These are phyloP conservation scores for Afroboletus lepidellus DNA, from an alignment of 1,284 basidiomycete genomes.

Conservation along the genomic window DNA sequence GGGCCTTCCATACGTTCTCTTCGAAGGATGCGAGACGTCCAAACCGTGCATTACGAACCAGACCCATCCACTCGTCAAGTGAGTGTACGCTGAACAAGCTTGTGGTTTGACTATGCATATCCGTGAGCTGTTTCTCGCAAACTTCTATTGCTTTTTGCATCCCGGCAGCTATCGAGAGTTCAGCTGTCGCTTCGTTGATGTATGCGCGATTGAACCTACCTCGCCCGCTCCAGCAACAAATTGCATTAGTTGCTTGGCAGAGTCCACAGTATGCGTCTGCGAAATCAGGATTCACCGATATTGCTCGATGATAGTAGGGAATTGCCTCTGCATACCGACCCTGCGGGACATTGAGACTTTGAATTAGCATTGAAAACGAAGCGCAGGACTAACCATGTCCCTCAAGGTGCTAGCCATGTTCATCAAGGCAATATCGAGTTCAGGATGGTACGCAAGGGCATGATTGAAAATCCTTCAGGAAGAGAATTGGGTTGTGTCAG, in stretches of 20 bases:
- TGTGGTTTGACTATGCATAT: constrained; percentile 40
- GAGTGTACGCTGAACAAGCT: constrained; percentile 38
- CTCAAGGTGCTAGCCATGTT: constrained; percentile 63
- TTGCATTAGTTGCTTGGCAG: constrained; percentile 49
- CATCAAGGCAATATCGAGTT: constrained; percentile 59
- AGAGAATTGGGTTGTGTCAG: constrained; percentile 8
- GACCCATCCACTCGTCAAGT: constrained; percentile 46
- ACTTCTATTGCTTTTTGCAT: constrained; percentile 47
- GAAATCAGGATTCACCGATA: constrained; percentile 51
- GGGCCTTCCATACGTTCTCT: constrained; percentile 38
- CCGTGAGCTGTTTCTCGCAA: constrained; percentile 47
- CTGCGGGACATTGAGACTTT: constrained; percentile 25
- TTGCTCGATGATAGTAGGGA: constrained; percentile 52
- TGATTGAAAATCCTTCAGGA: constrained; percentile 25
- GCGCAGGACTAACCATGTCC: constrained; percentile 39
- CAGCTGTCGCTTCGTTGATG: constrained; percentile 19
- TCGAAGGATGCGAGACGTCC: constrained; percentile 32
- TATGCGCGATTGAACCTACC: constrained; percentile 26
- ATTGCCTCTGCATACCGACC: constrained; percentile 53
- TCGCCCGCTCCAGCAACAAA: constrained; percentile 58
- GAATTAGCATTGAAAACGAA: not conserved
- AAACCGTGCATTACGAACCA: constrained; percentile 36
- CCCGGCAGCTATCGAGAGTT: constrained; percentile 37
- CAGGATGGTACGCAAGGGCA: constrained; percentile 53
- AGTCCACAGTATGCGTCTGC: constrained; percentile 60